phyloP scores from a whole-genome alignment of 208 protist species.

The Trypanosoma grayi region DNA sequence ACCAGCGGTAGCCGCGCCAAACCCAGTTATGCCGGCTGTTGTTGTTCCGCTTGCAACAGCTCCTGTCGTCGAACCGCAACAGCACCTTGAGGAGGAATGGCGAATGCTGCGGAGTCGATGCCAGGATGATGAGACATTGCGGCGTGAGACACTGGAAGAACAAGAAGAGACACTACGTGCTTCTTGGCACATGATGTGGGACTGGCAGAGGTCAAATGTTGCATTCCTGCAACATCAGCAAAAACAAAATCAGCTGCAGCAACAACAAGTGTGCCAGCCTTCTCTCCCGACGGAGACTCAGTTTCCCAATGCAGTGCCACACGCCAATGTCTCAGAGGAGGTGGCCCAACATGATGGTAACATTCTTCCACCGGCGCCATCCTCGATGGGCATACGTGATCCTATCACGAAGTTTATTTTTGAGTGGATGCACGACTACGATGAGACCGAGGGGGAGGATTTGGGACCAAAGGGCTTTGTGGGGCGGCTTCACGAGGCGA shows the following conservation, averaged over 20 bases:
- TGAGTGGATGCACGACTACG: slow-evolving; percentile 68
- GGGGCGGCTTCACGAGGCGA: slow-evolving; percentile 16
- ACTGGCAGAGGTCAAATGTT: slow-evolving; percentile 17
- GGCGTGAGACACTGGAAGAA: slow-evolving; percentile 12
- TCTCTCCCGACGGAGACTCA: background rate
- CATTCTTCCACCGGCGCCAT: background rate
- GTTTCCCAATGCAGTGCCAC: background rate
- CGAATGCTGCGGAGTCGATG: background rate
- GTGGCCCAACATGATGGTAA: background rate
- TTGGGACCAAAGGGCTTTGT: slow-evolving; percentile 9
- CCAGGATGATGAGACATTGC: slow-evolving; percentile 15
- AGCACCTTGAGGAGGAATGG: background rate
- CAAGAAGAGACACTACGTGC: slow-evolving; percentile 27
- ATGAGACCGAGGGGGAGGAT: slow-evolving; percentile 17
- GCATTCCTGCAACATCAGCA: background rate
- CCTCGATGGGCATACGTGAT: slow-evolving; percentile 38
- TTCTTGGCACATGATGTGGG: slow-evolving; percentile 24
- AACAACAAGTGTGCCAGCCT: background rate
- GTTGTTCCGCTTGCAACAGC: background rate
- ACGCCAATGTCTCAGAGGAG: background rate
- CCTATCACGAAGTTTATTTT: slow-evolving; percentile 72
- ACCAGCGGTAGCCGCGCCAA: too few species aligned
- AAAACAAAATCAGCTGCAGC: slow-evolving; percentile 15
- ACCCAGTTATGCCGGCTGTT: background rate
- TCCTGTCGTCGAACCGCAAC: background rate